Evolutionary conservation across 192 early-diverging fungal species (phyloP), one percentile per base, ranked within the genome.

Genomic region (Dissophora ornata): DNA sequence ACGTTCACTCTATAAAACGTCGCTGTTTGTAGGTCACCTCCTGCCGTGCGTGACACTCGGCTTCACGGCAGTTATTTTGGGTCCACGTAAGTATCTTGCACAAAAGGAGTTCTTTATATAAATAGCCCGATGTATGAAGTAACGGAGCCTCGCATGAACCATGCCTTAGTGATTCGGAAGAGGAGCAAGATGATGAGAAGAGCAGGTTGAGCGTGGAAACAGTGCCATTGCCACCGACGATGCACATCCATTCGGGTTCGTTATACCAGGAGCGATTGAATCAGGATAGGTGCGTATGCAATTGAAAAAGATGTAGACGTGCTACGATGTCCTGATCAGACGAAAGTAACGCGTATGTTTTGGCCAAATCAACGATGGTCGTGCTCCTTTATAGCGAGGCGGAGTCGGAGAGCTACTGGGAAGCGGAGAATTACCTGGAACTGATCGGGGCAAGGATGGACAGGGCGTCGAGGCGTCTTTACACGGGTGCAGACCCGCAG

Each of bases 371-470:
- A 16, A 57, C 21, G 56, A 26, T 38, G 36, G 6, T 38, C 36
- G 13, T 38, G 6, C 36, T 9, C 36, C 13, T 38, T 38, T 38
- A 38, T 38, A 38, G 36, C 6, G 13, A 13, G 36, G 36, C 36
- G 13, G 36, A 38, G 34, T 2, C 21, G 36, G 56, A 3, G 3
- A 57, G 24, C 4, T 18, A 16, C 15, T n/a, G 51, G 13, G 15
- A 52, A 29, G 47, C 56, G 16, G 66, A 16, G 47, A 36, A n/a
- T 15, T 68, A 68, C 18, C 47, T 68, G 15, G 46, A 40, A 5
- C n/a, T 34, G 25, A 51, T 22, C 2, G 15, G 40, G 22, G 22
- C 16, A 16, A 18, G 11, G 22, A 21, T 68, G 38, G 56, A 58
- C 24, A 26, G 25, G 6, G 48, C 26, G 4, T 19, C 45, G 19